These are phyloP conservation scores for Ophiognomonia clavigignenti-juglandacearum DNA, from an alignment of 2,329 filamentous ascomycete species.

Conservation along the genomic window DNA sequence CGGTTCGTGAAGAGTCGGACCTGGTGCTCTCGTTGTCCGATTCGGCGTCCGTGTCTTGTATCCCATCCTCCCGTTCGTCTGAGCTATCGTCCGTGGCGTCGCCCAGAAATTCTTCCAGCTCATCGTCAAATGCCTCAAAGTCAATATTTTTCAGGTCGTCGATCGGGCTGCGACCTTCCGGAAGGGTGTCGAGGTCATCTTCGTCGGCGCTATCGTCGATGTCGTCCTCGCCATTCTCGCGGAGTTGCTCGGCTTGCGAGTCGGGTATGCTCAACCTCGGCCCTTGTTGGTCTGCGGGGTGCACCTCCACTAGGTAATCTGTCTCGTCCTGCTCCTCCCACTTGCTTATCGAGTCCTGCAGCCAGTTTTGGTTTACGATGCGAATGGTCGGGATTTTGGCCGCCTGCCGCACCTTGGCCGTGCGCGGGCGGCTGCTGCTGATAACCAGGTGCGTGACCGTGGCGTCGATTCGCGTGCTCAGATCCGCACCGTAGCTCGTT, in stretches of 20 bases:
- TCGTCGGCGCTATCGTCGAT: conserved; percentile 33
- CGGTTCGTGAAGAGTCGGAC: conserved; percentile 10
- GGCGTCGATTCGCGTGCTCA: conserved; percentile 51
- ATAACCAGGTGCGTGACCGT: conserved; percentile 72
- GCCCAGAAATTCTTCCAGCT: conserved; percentile 70
- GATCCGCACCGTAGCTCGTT: conserved; percentile 73
- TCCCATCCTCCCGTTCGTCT: conserved; percentile 19
- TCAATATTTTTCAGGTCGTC: conserved; percentile 55
- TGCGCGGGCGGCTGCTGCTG: conserved; percentile 66
- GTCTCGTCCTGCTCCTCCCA: conserved; percentile 79
- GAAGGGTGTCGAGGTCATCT: conserved; percentile 21
- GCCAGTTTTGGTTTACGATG: conserved; percentile 89
- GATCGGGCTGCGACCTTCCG: conserved; percentile 41
- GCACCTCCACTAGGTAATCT: conserved; percentile 71
- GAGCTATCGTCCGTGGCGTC: conserved; percentile 30
- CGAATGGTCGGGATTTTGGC: conserved; percentile 75
- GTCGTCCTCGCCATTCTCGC: conserved; percentile 37
- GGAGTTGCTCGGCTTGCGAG: conserved; percentile 21
- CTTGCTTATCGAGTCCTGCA: conserved; percentile 75
- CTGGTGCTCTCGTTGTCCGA: conserved; percentile 13
- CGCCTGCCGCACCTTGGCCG: conserved; percentile 86
- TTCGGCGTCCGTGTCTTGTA: conserved; percentile 12
- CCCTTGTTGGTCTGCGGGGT: conserved; percentile 59
- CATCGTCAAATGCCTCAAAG: conserved; percentile 62
- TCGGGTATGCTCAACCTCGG: conserved; percentile 5